These are phyloP conservation scores for Wallacemonas sp. DNA, from an alignment of 208 protist genomes.

Conservation along the genomic window DNA sequence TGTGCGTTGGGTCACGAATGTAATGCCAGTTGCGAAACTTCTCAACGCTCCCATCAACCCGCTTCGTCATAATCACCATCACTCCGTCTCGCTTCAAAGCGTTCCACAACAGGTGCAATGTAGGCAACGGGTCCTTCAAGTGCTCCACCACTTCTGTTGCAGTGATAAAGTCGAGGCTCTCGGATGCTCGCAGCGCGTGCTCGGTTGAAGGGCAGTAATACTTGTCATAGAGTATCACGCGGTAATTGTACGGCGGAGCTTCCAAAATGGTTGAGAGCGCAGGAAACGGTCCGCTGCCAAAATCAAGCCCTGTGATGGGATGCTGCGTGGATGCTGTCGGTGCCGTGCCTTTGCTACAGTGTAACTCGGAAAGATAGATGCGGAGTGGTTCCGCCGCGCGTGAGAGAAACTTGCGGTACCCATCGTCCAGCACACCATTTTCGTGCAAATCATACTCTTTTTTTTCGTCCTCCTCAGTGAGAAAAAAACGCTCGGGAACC, in stretches of 20 bases:
- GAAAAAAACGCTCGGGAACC: constrained; percentile 27
- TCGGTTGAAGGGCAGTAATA: constrained; percentile 38
- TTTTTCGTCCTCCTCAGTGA: constrained; percentile 35
- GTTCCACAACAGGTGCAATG: constrained; percentile 23
- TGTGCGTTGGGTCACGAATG: constrained; percentile 55
- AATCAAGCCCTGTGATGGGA: constrained; percentile 29
- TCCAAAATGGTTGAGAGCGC: constrained; percentile 31
- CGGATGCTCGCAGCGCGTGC: neutral
- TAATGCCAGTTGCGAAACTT: constrained; percentile 62
- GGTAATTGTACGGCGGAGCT: constrained; percentile 14
- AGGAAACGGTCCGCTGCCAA: constrained; percentile 49
- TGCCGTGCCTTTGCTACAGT: too few species aligned
- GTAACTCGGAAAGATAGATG: too few species aligned
- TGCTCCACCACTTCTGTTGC: constrained; percentile 60
- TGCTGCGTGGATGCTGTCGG: constrained; percentile 19
- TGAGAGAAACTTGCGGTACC: constrained; percentile 42
- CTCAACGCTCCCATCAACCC: constrained; percentile 35
- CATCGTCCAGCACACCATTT: constrained; percentile 30
- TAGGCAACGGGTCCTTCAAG: constrained; percentile 30
- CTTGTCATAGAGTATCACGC: constrained; percentile 41
- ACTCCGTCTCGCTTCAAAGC: constrained; percentile 28
- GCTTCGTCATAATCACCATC: constrained; percentile 58
- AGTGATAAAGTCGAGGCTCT: constrained; percentile 44
- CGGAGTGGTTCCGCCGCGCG: constrained; percentile 31
- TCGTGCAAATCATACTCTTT: constrained; percentile 53